Conservation (phyloP, 305 asterid genomes). For the Ajuga reptans region DNA sequence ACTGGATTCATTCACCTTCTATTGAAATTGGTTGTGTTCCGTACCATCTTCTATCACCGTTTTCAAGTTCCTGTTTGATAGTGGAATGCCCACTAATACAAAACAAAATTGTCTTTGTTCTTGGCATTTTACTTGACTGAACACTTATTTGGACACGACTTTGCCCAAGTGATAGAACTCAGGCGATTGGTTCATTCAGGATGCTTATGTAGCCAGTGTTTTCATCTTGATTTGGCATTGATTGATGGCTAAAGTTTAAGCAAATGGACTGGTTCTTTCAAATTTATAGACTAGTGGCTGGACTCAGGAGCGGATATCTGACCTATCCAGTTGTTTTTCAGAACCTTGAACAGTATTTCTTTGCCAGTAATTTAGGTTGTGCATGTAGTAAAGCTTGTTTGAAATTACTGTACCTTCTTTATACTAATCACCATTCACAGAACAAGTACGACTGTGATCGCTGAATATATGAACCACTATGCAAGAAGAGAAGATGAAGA, state of each 20-base stretch:
- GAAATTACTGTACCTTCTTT: background rate
- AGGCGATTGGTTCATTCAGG: background rate
- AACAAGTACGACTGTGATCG: background rate
- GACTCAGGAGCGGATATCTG: background rate
- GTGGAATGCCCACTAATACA: background rate
- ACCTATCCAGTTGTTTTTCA: background rate
- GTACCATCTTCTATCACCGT: background rate
- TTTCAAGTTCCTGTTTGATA: conserved; percentile 2
- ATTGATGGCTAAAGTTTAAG: background rate
- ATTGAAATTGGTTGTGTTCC: background rate
- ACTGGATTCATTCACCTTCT: conserved; percentile 12
- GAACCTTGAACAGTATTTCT: background rate
- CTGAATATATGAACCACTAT: background rate
- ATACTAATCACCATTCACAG: background rate
- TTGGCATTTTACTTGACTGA: conserved; percentile 3
- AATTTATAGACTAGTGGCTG: background rate
- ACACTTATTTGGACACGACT: background rate
- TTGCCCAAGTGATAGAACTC: background rate
- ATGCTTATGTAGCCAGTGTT: background rate
- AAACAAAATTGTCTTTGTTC: background rate
- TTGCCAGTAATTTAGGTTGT: conserved; percentile 1
- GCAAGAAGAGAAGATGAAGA: background rate
- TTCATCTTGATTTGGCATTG: background rate
- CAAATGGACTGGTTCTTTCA: background rate
- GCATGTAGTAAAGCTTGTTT: background rate